phyloP scores from a whole-genome alignment of 495 filamentous ascomycete genomes.

The Penicillium argentinense region DNA sequence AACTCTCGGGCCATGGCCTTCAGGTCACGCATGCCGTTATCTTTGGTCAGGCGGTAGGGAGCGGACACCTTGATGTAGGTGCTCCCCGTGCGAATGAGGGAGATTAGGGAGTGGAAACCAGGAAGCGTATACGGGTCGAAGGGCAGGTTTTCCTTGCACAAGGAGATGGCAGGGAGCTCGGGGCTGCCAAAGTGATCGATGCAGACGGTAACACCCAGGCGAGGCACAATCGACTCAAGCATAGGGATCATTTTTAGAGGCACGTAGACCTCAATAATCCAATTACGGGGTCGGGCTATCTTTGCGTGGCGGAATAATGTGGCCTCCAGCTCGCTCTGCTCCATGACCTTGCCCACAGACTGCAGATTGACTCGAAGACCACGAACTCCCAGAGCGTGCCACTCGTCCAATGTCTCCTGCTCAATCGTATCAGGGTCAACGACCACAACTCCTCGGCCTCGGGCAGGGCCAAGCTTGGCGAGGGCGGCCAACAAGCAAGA shows the following conservation, averaged over 20 bases:
- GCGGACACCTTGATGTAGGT: conserved; percentile 53
- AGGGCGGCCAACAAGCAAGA: conserved; percentile 52
- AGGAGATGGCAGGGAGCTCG: conserved; percentile 21
- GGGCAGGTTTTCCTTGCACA: neutral
- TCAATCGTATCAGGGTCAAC: conserved; percentile 43
- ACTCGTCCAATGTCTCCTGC: conserved; percentile 35
- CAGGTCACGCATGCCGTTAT: conserved; percentile 34
- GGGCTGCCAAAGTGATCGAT: conserved; percentile 55
- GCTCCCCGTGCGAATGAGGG: conserved; percentile 35
- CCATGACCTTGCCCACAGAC: conserved; percentile 40
- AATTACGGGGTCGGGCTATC: conserved; percentile 41
- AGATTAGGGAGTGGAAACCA: conserved; percentile 43
- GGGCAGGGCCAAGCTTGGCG: conserved; percentile 33
- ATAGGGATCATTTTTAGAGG: conserved; percentile 40
- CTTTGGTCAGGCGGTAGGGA: conserved; percentile 46
- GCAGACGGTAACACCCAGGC: conserved; percentile 44
- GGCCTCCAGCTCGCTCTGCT: conserved; percentile 31
- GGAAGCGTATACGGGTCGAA: conserved; percentile 42
- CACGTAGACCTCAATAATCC: conserved; percentile 52
- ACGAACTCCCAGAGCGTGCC: conserved; percentile 50
- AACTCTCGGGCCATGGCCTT: conserved; percentile 41
- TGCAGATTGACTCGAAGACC: conserved; percentile 53
- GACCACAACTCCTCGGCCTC: conserved; percentile 50
- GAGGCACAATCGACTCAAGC: conserved; percentile 41
- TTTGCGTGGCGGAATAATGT: conserved; percentile 44